phyloP scores from a whole-genome alignment of 192 early-diverging fungal genomes.

The Coemansia sp. region DNA sequence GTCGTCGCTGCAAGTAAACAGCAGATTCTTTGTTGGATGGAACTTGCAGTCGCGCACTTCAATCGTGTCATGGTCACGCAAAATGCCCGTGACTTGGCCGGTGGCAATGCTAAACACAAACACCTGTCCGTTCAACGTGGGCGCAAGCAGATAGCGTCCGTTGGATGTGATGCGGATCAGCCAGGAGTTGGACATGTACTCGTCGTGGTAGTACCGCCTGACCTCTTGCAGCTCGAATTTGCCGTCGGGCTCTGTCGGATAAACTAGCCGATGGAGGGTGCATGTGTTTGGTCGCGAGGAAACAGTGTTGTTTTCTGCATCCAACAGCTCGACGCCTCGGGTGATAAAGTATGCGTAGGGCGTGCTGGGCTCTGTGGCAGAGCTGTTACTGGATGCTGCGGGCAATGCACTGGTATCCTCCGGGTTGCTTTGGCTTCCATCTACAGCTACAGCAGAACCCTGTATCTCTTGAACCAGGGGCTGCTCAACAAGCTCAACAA shows the following conservation, averaged over 20 bases:
- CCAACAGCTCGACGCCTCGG: conserved; percentile 87
- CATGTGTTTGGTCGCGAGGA: conserved; percentile 86
- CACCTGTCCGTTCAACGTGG: conserved; percentile 85
- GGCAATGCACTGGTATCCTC: background rate
- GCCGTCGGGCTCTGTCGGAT: conserved; percentile 68
- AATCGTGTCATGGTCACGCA: conserved; percentile 87
- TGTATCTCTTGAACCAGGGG: conserved; percentile 37
- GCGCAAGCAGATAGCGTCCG: conserved; percentile 85
- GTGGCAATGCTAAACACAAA: conserved; percentile 80
- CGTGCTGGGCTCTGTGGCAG: conserved; percentile 17
- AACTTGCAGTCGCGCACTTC: conserved; percentile 94
- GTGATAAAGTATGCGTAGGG: conserved; percentile 79
- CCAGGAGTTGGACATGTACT: conserved; percentile 93
- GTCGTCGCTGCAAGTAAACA: conserved; percentile 87
- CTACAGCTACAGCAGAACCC: conserved; percentile 15
- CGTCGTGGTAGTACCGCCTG: conserved; percentile 73
- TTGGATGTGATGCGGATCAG: conserved; percentile 86
- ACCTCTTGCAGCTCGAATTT: conserved; percentile 77
- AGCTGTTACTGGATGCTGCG: background rate
- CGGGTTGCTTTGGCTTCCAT: background rate
- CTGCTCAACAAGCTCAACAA: conserved; percentile 72
- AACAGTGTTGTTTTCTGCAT: conserved; percentile 70
- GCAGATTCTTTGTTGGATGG: conserved; percentile 74
- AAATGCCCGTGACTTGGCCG: conserved; percentile 71
- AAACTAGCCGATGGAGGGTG: conserved; percentile 81